phyloP scores from a whole-genome alignment of 2,329 filamentous ascomycete genomes.

The Pseudocercospora cruenta region DNA sequence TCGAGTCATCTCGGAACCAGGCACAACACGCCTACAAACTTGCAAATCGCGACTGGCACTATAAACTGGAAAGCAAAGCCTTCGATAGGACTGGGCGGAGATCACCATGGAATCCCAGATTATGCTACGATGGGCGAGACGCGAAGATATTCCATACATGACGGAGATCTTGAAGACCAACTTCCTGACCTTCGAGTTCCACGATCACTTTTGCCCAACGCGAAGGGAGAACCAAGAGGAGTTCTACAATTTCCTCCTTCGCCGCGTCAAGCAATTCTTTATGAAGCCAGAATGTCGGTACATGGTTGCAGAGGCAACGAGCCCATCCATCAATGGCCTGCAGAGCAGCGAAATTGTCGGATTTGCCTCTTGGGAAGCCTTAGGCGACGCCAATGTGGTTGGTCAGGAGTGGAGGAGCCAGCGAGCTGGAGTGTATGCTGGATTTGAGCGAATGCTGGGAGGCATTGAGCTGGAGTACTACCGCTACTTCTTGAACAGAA shows the following conservation, averaged over 20 bases:
- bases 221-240: conserved; percentile 19
- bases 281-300: conserved; percentile 22
- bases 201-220: conserved; percentile 24
- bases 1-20: neutral
- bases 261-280: conserved; percentile 25
- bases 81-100: neutral
- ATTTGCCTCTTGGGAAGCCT: conserved; percentile 26
- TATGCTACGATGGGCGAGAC: conserved; percentile 25
- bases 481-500: conserved; percentile 23
- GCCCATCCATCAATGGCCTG: conserved; percentile 1
- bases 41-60: neutral
- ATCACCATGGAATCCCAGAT: conserved; percentile 8
- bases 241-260: conserved; percentile 22
- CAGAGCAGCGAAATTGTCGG: conserved; percentile 22
- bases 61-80: neutral
- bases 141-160: conserved; percentile 25
- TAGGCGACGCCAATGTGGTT: conserved; percentile 21
- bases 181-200: conserved; percentile 21
- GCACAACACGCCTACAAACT: too few relatives aligned
- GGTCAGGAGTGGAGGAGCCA: conserved; percentile 17
- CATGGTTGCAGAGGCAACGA: conserved; percentile 25
- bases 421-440: conserved; percentile 7
- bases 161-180: conserved; percentile 15
- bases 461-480: conserved; percentile 21
- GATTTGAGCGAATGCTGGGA: conserved; percentile 17